Evolutionary conservation across 1,284 basidiomycete genomes (phyloP).

Genomic region (Earliella scabrosa): DNA sequence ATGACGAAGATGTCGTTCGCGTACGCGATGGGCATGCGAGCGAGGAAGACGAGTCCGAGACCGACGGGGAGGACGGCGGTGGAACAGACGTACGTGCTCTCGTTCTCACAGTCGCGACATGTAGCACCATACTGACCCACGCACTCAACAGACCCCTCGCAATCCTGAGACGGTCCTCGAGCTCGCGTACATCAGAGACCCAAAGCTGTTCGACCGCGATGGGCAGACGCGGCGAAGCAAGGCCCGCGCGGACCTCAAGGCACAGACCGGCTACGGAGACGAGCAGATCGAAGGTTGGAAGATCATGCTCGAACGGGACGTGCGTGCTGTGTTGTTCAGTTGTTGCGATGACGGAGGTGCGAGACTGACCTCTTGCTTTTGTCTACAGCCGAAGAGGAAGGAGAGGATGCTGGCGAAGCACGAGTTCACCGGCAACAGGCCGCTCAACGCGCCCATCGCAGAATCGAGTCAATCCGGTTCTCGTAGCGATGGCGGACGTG

Average conservation of each 20-base stretch:
- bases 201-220: slow-evolving; percentile 79
- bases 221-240: slow-evolving; percentile 70
- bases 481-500: slow-evolving; percentile 28
- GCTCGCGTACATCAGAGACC: slow-evolving; percentile 74
- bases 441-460: slow-evolving; percentile 19
- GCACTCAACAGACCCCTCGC: slow-evolving; percentile 26
- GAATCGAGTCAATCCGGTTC: slow-evolving; percentile 18
- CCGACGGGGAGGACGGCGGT: slow-evolving; percentile 45
- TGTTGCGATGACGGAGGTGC: too few species aligned
- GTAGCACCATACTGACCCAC: slow-evolving; percentile 6
- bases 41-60: slow-evolving; percentile 53
- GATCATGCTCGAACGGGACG: slow-evolving; percentile 85
- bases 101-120: neutral
- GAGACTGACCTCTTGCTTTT: neutral
- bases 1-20: slow-evolving; percentile 48
- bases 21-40: slow-evolving; percentile 66
- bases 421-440: slow-evolving; percentile 71
- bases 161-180: slow-evolving; percentile 71
- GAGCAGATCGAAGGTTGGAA: slow-evolving; percentile 90
- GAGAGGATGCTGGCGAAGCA: slow-evolving; percentile 73
- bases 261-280: slow-evolving; percentile 73
- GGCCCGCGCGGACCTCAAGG: slow-evolving; percentile 63
- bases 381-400: slow-evolving; percentile 62
- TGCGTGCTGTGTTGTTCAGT: slow-evolving; percentile 45
- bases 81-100: slow-evolving; percentile 24